Evolutionary conservation across 805 yeast species (phyloP), one percentile per base, ranked within the genome.

Genomic region (Ogataea siamensis): DNA sequence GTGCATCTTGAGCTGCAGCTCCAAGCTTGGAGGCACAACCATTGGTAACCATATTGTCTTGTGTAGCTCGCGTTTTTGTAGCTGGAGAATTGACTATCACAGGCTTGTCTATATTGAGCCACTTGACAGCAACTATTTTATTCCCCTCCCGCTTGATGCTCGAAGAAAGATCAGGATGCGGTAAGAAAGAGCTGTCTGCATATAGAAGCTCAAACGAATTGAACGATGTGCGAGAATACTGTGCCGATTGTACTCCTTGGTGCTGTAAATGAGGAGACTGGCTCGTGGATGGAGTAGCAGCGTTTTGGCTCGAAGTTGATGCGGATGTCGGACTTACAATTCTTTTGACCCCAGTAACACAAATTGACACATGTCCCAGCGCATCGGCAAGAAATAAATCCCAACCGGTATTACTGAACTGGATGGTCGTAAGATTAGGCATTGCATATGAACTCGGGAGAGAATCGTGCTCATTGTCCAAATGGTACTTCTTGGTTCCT

Each of bases 371-470:
- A 40, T 80, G 77, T 2, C 96, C 96, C 24, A 68, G 55, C 15
- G 70, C 71, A 57, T 89, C 98, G 29, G 84, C 70, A 3, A 84
- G 75, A 2, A 94, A 94, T 32, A 93, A 68, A 53, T 89, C 95
- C 40, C 84, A 78, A 30, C 91, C 91, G 1, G 80, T 66, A 32
- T 79, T 76, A 42, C 93, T 80, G 88, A 96, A 93, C 26, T 73
- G 65, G 5, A 87, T 73, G 17, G 69, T 53, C 1, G 68, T 34
- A 1, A 59, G 32, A 3, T 46, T 42, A 0, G 63, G 49, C 10
- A 44, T 24, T 13, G 18, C 46, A 28, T 28, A 32, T 4, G 53
- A 51, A 29, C 55, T 60, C 11, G 62, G 62, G 25, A 60, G 59
- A 5, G 33, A 20, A 5, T 37, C 45, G 4, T 24, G 14, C 14